Percentiles rank a stretch among this genome's conserved stretches.
Evolutionary conservation across 2,329 filamentous ascomycete species (phyloP).

Genomic region (Epichloe uncinata): DNA sequence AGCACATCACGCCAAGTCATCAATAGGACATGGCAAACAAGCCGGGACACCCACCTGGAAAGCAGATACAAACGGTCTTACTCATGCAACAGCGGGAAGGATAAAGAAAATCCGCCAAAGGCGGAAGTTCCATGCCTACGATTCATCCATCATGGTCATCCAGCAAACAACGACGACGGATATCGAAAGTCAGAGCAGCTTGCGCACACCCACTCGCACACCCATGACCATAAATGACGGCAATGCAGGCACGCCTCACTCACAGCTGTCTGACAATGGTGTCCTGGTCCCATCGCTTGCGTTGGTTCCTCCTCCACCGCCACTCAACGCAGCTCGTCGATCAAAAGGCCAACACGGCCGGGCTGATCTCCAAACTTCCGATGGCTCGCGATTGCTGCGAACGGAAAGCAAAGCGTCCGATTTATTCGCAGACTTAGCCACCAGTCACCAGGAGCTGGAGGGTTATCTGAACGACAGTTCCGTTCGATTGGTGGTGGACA

Average conservation of each 20-base stretch:
- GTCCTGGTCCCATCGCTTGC: neutral
- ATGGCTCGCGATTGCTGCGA: neutral
- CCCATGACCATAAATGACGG: neutral
- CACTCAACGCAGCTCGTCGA: slow-evolving; percentile 3
- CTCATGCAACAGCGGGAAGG: neutral
- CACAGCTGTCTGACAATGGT: slow-evolving; percentile 1
- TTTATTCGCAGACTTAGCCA: slow-evolving; percentile 8
- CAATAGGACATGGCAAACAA: neutral
- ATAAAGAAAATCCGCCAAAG: neutral
- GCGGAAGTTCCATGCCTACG: neutral
- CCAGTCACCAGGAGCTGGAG: slow-evolving; percentile 7
- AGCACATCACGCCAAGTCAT: neutral
- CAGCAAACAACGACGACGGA: neutral
- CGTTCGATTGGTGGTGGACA: neutral
- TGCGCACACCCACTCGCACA: neutral
- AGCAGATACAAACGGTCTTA: neutral
- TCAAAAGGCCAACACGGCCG: neutral
- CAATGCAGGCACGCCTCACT: neutral
- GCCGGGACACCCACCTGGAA: neutral
- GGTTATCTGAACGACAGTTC: slow-evolving; percentile 5
- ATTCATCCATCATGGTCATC: neutral
- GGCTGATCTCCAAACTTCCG: neutral
- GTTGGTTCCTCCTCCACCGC: slow-evolving; percentile 3
- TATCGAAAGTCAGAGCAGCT: neutral
- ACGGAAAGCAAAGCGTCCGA: slow-evolving; percentile 5